phyloP scores from a whole-genome alignment of 768 basidiomycete species.

The Calocera viscosa region DNA sequence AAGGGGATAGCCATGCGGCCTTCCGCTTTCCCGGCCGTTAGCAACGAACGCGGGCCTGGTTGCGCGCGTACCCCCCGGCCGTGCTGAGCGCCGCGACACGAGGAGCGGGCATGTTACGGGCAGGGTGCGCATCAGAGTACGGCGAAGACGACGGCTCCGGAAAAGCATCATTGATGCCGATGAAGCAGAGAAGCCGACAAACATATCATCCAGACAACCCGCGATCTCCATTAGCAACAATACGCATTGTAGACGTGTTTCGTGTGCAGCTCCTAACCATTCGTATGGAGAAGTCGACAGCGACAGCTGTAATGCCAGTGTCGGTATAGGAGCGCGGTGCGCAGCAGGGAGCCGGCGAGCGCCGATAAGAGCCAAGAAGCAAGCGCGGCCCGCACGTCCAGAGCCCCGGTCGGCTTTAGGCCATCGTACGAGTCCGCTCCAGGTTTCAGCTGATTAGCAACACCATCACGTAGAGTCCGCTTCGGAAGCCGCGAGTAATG shows the following conservation, averaged over 20 bases:
- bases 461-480: no score
- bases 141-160: not conserved
- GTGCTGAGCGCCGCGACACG: not conserved
- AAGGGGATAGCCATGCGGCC: not conserved
- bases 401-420: no score
- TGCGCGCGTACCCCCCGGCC: not conserved
- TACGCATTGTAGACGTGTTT: not conserved
- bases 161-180: not conserved
- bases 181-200: not conserved
- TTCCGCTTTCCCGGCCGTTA: constrained; percentile 7
- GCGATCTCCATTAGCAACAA: not conserved
- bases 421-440: no score
- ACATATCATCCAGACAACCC: not conserved
- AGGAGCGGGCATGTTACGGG: not conserved
- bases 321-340: no score
- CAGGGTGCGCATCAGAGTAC: not conserved
- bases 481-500: no score
- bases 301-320: no score
- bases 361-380: no score
- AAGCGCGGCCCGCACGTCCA: no score
- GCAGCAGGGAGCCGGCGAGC: no score
- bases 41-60: not conserved
- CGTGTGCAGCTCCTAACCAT: not conserved
- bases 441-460: no score
- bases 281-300: no score